Evolutionary conservation across 2,329 filamentous ascomycete species (phyloP).

Genomic region (Colletotrichum sp.): DNA sequence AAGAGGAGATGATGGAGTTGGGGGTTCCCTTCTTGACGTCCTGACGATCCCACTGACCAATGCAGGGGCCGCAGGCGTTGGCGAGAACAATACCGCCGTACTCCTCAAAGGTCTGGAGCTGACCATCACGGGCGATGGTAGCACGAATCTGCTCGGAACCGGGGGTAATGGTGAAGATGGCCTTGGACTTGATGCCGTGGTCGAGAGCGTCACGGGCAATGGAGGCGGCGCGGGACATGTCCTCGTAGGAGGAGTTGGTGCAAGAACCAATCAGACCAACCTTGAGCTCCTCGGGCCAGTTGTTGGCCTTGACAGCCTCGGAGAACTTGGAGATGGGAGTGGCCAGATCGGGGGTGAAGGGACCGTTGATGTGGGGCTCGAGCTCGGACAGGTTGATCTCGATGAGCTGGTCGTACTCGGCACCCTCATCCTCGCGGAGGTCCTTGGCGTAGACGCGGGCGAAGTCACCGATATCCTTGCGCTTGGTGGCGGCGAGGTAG

Average conservation of each 20-base stretch:
- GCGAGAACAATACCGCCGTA: conserved; percentile 94
- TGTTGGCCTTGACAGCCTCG: conserved; percentile 90
- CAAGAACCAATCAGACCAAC: conserved; percentile 97
- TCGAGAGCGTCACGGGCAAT: conserved; percentile 90
- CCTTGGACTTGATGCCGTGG: conserved; percentile 93
- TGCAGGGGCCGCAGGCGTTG: conserved; percentile 92
- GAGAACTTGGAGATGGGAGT: conserved; percentile 98
- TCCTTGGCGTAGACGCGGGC: conserved; percentile 84
- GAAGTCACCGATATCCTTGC: conserved; percentile 88
- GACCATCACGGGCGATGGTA: conserved; percentile 88
- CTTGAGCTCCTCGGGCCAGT: conserved; percentile 96
- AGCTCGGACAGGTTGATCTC: conserved; percentile 95
- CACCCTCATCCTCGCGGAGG: conserved; percentile 85
- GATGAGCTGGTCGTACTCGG: conserved; percentile 94
- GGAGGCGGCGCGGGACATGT: conserved; percentile 92
- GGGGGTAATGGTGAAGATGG: conserved; percentile 92
- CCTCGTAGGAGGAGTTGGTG: conserved; percentile 88
- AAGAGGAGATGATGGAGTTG: conserved; percentile 98
- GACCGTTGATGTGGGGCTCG: conserved; percentile 98
- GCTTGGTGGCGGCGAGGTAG: conserved; percentile 91
- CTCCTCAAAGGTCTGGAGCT: conserved; percentile 93
- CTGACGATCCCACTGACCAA: conserved; percentile 92
- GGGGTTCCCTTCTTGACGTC: conserved; percentile 94
- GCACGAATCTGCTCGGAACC: conserved; percentile 97
- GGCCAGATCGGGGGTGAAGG: conserved; percentile 97